Base-by-base conservation (phyloP, 2,329 filamentous ascomycete species). In the Fusarium mangiferae region DNA sequence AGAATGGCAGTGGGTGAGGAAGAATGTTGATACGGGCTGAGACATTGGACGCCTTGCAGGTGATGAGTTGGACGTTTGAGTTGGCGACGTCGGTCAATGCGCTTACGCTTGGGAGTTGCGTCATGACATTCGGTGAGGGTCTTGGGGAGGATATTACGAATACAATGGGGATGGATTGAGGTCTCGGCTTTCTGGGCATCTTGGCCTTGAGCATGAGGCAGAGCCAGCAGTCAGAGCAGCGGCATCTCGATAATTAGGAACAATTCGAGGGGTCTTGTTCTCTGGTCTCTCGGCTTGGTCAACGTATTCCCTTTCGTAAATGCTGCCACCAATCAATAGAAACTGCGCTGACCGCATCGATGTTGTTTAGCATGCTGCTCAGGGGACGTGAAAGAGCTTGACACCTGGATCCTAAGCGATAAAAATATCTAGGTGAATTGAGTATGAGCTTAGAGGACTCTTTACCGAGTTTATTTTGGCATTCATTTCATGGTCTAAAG, bases 81-180 rank as follows among this genome's bases (percentile, higher is more conserved):
- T 44, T 55, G 48, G 49, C 66, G 39, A 68, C 44, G 62, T 67
- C 62, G 62, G 44, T 60, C 64, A 39, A 45, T 46, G 14, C 28
- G 28, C 26, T 26, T 36, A 14, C 46, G 38, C 36, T 64, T n/a
- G 14, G 14, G 22, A 17, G 26, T n/a, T 35, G 57, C 62, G 44
- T 64, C 45, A 64, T 62, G 44, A 15, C 5, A 48, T 41, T 48
- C 28, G 35, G 24, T 58, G 28, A 41, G 28, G 8, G n/a, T 17
- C n/a, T 35, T 33, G 44, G n/a, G n/a, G 45, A 33, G 12, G 6
- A 26, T 9, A 20, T n/a, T 33, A 30, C 15, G 22, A 49, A 13
- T 22, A 22, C 12, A 20, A 20, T 24, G 38, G 18, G 17, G 28
- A 13, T 35, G 13, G 24, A 9, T 24, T n/a, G 11, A 5, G 14